Base-by-base conservation (phyloP, 805 yeast genomes). In the Hanseniaspora guilliermondii region DNA sequence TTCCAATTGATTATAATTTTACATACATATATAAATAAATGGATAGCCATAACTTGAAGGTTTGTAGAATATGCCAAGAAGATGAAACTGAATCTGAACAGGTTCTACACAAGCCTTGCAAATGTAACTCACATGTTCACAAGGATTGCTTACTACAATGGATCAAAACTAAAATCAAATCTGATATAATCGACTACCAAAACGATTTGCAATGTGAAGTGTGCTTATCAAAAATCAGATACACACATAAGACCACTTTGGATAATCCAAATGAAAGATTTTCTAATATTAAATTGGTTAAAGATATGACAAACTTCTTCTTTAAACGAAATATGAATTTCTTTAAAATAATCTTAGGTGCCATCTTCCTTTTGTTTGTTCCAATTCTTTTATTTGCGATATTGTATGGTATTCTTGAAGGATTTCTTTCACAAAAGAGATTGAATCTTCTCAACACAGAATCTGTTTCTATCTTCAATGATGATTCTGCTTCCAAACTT, bases 1-100 rank as follows among this genome's bases (percentile, higher is more conserved):
- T n/a, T n/a, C n/a, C n/a, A n/a, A n/a, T n/a, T n/a, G n/a, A n/a
- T n/a, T n/a, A n/a, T n/a, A n/a, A n/a, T n/a, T n/a, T n/a, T n/a
- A n/a, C n/a, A n/a, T n/a, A n/a, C n/a, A 30, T 30, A 30, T 30
- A 9, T 30, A 30, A 9, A 9, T 14, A 9, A n/a, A 30, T 38
- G 24, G 41, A 38, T 19, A 38, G 25, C 14, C 41, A 44, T n/a
- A 24, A 17, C 37, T 27, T 41, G 19, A 50, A 44, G 19, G 24
- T 44, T 17, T 50, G 54, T n/a, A 50, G 54, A 42, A 50, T 50
- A 14, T 50, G 54, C 22, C 48, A 50, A 17, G 54, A 50, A 42
- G 54, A 50, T 17, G 54, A 50, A 37, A 7, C 30, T 11, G 54
- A 50, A 36, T 36, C 48, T 14, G 32, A 25, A 4, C n/a, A 24